Base-by-base conservation (phyloP, 2,329 filamentous ascomycete genomes). In the Arthrobotrys conoides region DNA sequence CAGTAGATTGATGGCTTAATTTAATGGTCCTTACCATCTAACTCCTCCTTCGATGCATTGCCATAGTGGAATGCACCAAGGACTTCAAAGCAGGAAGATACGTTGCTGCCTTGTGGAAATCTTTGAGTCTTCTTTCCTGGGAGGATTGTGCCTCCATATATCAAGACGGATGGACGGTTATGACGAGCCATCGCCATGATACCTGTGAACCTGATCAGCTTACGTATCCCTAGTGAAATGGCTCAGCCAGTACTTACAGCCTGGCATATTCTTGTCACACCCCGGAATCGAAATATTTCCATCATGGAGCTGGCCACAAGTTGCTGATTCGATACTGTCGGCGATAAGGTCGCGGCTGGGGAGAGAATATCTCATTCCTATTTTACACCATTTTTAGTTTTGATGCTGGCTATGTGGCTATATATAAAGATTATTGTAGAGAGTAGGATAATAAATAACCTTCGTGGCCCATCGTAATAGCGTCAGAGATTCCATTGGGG, bases 191-290 rank as follows among this genome's bases (percentile, higher is more conserved):
- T 82, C 46, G 82, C 82, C 81, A 82, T 82, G 65, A 82, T 79
- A 69, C 82, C 82, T 82, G 65, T 12, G 4, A 24, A 27, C 10
- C 30, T 5, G n/a, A 20, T 46, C 14, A 30, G 14, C 65, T 53
- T 53, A 63, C 51, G n/a, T 67, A 41, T 16, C 12, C 1, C 10
- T 41, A 41, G 38, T 16, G 1, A 16, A 12, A 4, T 41, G 5
- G 38, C 12, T 9, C 16, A 41, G 6, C 27, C 27, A 6, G 38
- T 64, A 10, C 71, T 57, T 80, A 82, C 82, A 82, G 48, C 94
- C 94, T 0, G 94, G 94, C 95, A 97, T 97, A 84, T 97, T 97
- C 89, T 97, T 97, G 86, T 97, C 94, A 84, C 94, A 97, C 10
- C 94, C 94, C 0, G 95, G 94, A 81, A 97, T 95, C 33, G 93